Conservation (phyloP, 75 land plant genomes). For the Adiantum capillusveneris region DNA sequence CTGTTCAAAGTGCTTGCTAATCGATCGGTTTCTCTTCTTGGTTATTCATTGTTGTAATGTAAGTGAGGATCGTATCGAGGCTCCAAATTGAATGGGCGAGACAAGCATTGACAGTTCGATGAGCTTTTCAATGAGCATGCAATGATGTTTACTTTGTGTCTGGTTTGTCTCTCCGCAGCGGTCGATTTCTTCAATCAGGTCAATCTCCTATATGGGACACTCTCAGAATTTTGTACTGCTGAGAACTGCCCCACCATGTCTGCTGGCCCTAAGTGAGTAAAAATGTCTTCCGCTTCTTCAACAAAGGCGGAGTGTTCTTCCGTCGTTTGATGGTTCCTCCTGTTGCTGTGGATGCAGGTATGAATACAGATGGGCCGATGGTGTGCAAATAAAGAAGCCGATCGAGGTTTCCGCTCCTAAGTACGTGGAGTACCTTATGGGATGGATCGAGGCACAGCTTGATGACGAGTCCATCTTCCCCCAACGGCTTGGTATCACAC, state of each 20-base stretch:
- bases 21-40: no score
- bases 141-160: no score
- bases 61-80: no score
- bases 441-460: conserved; percentile 87
- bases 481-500: conserved; percentile 88
- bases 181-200: conserved; percentile 95
- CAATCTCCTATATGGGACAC: conserved; percentile 83
- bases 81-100: no score
- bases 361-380: conserved; percentile 97
- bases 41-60: no score
- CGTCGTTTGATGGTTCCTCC: no score
- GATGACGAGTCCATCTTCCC: conserved; percentile 93
- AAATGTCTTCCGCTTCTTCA: neutral
- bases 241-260: conserved; percentile 89
- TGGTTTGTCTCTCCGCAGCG: conserved; percentile 65
- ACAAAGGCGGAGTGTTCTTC: no score
- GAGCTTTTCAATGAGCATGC: no score
- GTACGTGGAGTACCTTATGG: conserved; percentile 91
- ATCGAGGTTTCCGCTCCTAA: conserved; percentile 95
- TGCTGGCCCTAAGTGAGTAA: conserved; percentile 79
- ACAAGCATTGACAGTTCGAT: no score
- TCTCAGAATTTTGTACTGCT: conserved; percentile 84
- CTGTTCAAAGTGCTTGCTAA: no score
- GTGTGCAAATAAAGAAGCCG: conserved; percentile 85
- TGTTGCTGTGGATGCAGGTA: no score